These are phyloP conservation scores for Daldinia caldariorum DNA, from an alignment of 495 filamentous ascomycete genomes.

Conservation along the genomic window DNA sequence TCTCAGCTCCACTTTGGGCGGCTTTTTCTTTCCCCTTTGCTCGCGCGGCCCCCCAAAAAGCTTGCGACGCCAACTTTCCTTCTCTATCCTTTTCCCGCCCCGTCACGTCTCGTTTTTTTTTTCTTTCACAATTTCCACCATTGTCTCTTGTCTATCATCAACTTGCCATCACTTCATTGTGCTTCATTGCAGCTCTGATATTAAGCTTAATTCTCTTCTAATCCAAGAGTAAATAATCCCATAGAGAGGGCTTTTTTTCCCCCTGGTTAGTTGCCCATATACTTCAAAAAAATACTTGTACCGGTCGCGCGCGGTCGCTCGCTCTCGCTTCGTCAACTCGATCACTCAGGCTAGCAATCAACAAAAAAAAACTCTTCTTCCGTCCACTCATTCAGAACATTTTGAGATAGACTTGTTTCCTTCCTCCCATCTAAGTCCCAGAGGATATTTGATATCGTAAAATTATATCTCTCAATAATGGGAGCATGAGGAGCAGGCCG, in stretches of 20 bases:
- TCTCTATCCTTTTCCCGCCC: conserved; percentile 19
- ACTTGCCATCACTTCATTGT: conserved; percentile 12
- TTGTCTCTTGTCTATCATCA: conserved; percentile 14
- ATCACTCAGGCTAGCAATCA: conserved; percentile 30
- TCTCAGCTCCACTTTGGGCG: conserved; percentile 31
- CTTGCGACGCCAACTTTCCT: conserved; percentile 33
- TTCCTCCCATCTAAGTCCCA: conserved; percentile 28
- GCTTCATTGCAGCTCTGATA: conserved; percentile 14
- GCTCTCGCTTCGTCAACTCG: conserved; percentile 20
- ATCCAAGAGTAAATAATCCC: conserved; percentile 31
- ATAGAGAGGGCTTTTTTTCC: conserved; percentile 15
- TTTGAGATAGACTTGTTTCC: conserved; percentile 41
- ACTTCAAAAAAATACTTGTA: conserved; percentile 17
- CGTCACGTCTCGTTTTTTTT: conserved; percentile 13
- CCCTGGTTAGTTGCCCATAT: conserved; percentile 21
- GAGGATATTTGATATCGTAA: conserved; percentile 36
- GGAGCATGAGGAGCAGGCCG: conserved; percentile 36
- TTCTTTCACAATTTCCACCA: conserved; percentile 19
- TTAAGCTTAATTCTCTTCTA: conserved; percentile 15
- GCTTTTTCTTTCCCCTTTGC: conserved; percentile 21
- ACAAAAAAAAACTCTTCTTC: conserved; percentile 16
- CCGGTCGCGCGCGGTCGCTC: conserved; percentile 25
- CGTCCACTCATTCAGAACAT: conserved; percentile 20
- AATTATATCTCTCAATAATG: conserved; percentile 44
- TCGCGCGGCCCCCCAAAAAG: conserved; percentile 24